These are phyloP conservation scores for Allomyces javanicus DNA, from an alignment of 192 early-diverging fungal genomes.

Conservation along the genomic window DNA sequence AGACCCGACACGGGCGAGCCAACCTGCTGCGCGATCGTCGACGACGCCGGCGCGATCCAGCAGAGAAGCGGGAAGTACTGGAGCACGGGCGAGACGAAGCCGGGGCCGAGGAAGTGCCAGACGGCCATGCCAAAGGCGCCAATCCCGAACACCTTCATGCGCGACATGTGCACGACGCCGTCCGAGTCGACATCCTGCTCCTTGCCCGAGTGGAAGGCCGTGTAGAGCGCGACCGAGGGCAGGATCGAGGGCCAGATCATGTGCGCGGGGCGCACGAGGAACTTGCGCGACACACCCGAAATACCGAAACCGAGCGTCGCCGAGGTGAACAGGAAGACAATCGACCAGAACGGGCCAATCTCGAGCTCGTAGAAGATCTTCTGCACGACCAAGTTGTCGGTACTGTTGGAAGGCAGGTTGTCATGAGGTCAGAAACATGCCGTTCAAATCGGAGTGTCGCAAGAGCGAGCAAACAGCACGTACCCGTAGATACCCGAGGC, in stretches of 20 bases:
- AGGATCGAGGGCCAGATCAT: conserved; percentile 80
- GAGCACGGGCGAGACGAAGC: conserved; percentile 44
- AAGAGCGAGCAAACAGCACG: not conserved
- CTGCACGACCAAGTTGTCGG: conserved; percentile 27
- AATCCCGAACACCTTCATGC: conserved; percentile 28
- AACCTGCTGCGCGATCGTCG: not conserved
- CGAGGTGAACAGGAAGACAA: conserved; percentile 51
- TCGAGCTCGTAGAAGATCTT: conserved; percentile 31
- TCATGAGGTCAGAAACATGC: too few relatives aligned
- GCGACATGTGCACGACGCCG: conserved; percentile 14
- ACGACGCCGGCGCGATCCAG: conserved; percentile 16
- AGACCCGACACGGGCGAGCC: conserved; percentile 18
- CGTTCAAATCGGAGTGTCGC: too few relatives aligned
- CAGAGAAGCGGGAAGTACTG: conserved; percentile 44
- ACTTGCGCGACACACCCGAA: conserved; percentile 51
- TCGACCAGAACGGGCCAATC: conserved; percentile 13
- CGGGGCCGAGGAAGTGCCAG: conserved; percentile 36
- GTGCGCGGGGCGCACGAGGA: conserved; percentile 61
- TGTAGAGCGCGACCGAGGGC: conserved; percentile 54
- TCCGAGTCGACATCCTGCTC: conserved; percentile 3
- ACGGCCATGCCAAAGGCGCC: conserved; percentile 21
- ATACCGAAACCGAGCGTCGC: conserved; percentile 43
- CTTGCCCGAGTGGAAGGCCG: conserved; percentile 48
- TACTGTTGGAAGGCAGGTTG: not conserved
- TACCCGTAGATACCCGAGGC: conserved; percentile 14